Evolutionary conservation across 1,284 basidiomycete genomes (phyloP), one percentile per base, ranked within the genome.

Genomic region (Irpex rosettiformis): DNA sequence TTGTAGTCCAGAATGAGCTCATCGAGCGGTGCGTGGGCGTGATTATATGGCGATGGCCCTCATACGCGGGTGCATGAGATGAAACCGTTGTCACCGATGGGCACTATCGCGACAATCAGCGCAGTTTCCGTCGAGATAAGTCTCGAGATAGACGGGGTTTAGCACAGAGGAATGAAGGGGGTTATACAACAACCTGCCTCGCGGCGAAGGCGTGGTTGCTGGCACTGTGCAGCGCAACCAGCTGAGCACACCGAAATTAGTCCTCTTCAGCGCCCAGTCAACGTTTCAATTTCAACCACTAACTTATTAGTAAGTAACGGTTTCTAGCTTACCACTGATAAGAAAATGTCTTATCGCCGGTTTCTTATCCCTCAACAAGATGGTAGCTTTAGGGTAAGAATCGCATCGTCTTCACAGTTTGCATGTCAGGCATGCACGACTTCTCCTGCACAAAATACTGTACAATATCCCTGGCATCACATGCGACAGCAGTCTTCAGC

Each of bases 401-500:
- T 51, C 47, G 45, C 73, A 86, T 79, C 65, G 80, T 70, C 59
- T 78, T 73, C 37, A 91, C 67, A 0, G 88, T 89, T 66, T 82
- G 78, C 70, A 91, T 81, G 67, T 89, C 84, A 1, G 89, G 89
- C 25, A 89, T 73, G 66, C 85, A 84, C 7, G 88, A 86, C 72
- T 93, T 94, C 69, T 92, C 92, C 59, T 77, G 72, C 54, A 84
- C 82, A 48, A 94, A 78, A 68, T 91, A 94, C 55, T 88, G 77
- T 54, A 87, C 80, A 51, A 92, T 86, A 63, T 90, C 86, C 52
- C 77, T 75, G 5, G 88, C 88, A 56, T 81, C 78, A 60, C 76
- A 77, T 64, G 79, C 81, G 3, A 90, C 81, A 1, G 91, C 91
- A 7, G 73, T 69, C 65, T 75, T 84, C 55, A 95, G 67, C 85